Evolutionary conservation across 371 early-diverging fungal species (phyloP), one percentile per base, ranked within the genome.

Genomic region (Parasitella parasitica): DNA sequence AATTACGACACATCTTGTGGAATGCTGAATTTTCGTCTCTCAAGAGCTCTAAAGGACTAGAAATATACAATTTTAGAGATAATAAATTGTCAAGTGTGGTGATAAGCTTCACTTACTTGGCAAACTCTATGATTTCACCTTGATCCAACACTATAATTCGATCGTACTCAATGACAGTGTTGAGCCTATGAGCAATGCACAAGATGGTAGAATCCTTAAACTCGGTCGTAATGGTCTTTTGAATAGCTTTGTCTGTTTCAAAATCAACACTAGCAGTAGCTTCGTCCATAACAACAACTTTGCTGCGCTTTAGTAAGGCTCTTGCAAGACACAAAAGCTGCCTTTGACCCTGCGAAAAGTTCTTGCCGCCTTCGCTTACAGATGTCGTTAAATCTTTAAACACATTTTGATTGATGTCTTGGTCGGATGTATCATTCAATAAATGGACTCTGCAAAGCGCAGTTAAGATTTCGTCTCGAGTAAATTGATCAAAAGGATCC

Each of bases 301-400:
- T 76, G 13, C 69, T 65, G 7, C 71, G 59, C 28, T 72, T 76
- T 13, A 95, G 67, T 52, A 94, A 67, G 7, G 94, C 93, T 49
- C 95, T 85, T 3, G 92, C 91, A 37, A 96, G 75, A 22, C 91
- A 87, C 39, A 96, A 71, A 51, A 95, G 71, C 71, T 96, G 96
- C 18, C 89, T 80, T 65, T 95, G 91, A 7, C 96, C 96, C 32
- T 92, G 88, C 15, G 87, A 87, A 54, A 92, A 87, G 60, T 89
- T 91, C 30, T 85, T 81, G 49, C 95, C 95, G 11, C 86, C 85
- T 61, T 86, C 86, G 24, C 73, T 80, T 4, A 88, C 86, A 7
- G 28, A 36, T 9, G 77, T 69, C 1, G 50, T 37, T n/a, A 80
- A 61, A 32, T 76, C 66, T 22, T 58, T 56, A 49, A 80, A 79